Evolutionary conservation across 164 flowering plant genomes (phyloP).

Genomic region (Litsea cubeba): DNA sequence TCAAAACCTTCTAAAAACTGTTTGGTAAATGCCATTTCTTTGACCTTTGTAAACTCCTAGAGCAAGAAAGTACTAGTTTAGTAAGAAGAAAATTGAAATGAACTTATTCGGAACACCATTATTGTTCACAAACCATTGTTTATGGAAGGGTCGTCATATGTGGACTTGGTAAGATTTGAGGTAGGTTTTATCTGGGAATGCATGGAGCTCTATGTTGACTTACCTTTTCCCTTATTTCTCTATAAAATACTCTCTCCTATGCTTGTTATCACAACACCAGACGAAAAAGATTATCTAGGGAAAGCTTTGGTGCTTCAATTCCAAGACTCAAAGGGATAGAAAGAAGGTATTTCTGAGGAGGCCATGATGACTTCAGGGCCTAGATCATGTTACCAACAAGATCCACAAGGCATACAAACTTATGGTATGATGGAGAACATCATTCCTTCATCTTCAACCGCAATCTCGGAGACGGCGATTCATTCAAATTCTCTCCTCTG

Average conservation of each 20-base stretch:
- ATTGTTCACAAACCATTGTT: neutral
- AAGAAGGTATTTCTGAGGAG: neutral
- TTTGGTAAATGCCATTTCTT: too few species aligned
- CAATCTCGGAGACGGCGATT: neutral
- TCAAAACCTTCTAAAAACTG: too few species aligned
- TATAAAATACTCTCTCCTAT: neutral
- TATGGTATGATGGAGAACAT: slow-evolving; percentile 16
- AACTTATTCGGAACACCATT: neutral
- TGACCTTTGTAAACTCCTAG: too few species aligned
- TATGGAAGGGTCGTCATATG: slow-evolving; percentile 2
- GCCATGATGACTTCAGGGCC: slow-evolving; percentile 26
- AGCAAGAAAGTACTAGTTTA: too few species aligned
- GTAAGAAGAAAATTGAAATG: neutral
- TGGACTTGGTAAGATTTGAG: slow-evolving; percentile 18
- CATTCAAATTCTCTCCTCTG: slow-evolving; percentile 40
- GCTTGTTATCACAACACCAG: neutral
- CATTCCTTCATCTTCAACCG: slow-evolving; percentile 14
- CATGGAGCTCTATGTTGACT: slow-evolving; percentile 17
- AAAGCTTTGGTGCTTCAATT: neutral
- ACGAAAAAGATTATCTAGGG: neutral
- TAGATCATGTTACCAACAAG: slow-evolving; percentile 23
- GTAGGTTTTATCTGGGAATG: slow-evolving; percentile 21
- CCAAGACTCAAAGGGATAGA: neutral
- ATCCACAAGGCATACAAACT: slow-evolving; percentile 21
- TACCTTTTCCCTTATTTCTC: neutral